Conservation (phyloP, 352 stramenopile species). For the Globisporangium paddicum region DNA sequence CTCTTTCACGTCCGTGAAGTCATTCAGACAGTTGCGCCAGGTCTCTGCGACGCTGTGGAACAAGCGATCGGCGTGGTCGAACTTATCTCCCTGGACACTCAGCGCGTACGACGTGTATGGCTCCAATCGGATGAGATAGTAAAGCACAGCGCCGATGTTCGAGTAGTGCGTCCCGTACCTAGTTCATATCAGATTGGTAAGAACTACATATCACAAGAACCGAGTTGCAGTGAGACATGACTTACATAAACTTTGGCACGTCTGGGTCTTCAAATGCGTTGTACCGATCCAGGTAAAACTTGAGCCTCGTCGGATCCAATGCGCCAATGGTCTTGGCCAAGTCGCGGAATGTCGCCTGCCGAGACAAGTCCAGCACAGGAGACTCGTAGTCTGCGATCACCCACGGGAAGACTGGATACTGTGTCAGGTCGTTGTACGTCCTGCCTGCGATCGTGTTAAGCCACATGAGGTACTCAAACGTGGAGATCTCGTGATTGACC, state of each 20-base stretch:
- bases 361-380: slow-evolving; percentile 50
- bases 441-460: slow-evolving; percentile 88
- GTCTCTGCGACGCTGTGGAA: slow-evolving; percentile 91
- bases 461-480: slow-evolving; percentile 94
- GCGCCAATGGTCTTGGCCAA: slow-evolving; percentile 97
- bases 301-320: slow-evolving; percentile 89
- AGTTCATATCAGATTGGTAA: too few species aligned
- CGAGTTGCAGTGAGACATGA: neutral
- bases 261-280: slow-evolving; percentile 85
- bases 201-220: neutral
- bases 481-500: slow-evolving; percentile 92
- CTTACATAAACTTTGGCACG: slow-evolving; percentile 86
- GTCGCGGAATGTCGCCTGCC: slow-evolving; percentile 91
- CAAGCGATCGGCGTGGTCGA: slow-evolving; percentile 91
- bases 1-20: slow-evolving; percentile 92
- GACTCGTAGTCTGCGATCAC: slow-evolving; percentile 88
- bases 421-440: slow-evolving; percentile 90
- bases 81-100: slow-evolving; percentile 94
- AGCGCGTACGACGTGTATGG: slow-evolving; percentile 95
- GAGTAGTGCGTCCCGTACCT: slow-evolving; percentile 90
- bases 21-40: slow-evolving; percentile 85
- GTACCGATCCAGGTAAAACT: slow-evolving; percentile 94
- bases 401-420: slow-evolving; percentile 96
- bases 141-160: slow-evolving; percentile 95
- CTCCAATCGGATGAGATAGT: slow-evolving; percentile 98